A percentile compares a stretch with the other conserved stretches of the same genome.
phyloP scores from a whole-genome alignment of 257 asterid species.

The Salvia splendens region DNA sequence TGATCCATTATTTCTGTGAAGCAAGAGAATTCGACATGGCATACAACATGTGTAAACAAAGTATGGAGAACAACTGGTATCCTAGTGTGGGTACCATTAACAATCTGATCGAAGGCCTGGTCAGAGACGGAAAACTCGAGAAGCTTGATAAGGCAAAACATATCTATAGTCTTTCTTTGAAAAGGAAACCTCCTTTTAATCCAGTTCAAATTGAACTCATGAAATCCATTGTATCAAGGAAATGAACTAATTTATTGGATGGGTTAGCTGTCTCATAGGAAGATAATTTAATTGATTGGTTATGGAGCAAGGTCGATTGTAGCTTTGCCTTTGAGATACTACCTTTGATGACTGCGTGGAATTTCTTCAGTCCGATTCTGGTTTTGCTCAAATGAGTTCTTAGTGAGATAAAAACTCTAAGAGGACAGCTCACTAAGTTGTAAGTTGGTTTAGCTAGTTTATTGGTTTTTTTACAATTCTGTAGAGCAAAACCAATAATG shows the following conservation, averaged over 20 bases:
- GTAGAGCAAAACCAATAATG: not conserved
- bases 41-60: slow-evolving; percentile 58
- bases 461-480: not conserved
- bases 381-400: slow-evolving; percentile 19
- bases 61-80: slow-evolving; percentile 70
- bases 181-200: slow-evolving; percentile 65
- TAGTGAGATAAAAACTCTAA: no score
- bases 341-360: slow-evolving; percentile 15
- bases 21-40: slow-evolving; percentile 58
- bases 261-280: not conserved
- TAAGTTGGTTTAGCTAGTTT: not conserved
- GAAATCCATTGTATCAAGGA: slow-evolving; percentile 45
- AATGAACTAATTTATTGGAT: slow-evolving; percentile 28
- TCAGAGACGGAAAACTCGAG: slow-evolving; percentile 37
- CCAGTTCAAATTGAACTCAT: slow-evolving; percentile 44
- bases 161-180: slow-evolving; percentile 51
- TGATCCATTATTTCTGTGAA: slow-evolving; percentile 67
- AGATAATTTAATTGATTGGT: slow-evolving; percentile 26
- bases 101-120: slow-evolving; percentile 59
- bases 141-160: slow-evolving; percentile 44
- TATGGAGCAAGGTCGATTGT: not conserved
- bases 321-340: slow-evolving; percentile 6
- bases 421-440: not conserved
- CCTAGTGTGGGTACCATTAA: slow-evolving; percentile 62
- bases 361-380: slow-evolving; percentile 18